phyloP scores from a whole-genome alignment of 768 basidiomycete species.

The Fistulinella prunicolor region DNA sequence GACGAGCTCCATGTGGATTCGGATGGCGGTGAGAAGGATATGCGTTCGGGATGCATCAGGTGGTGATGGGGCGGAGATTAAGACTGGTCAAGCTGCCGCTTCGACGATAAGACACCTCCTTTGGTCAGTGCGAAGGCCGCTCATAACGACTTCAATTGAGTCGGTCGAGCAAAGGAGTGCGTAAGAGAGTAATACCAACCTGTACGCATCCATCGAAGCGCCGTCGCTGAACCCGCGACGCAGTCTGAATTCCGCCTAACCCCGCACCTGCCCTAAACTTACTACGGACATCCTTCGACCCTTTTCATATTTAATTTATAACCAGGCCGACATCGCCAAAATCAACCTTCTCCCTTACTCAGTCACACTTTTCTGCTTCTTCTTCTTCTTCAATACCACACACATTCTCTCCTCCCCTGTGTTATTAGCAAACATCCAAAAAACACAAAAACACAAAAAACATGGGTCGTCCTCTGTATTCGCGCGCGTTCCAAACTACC shows the following conservation, averaged over 20 bases:
- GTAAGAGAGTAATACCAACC: no score
- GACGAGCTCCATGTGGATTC: no score
- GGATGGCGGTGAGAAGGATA: no score
- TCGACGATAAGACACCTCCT: no score
- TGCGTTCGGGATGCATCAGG: no score
- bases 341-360: slow-evolving; percentile 3
- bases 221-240: not conserved
- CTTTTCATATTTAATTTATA: slow-evolving; percentile 21
- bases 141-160: no score
- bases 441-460: slow-evolving; percentile 9
- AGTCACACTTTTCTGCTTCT: not conserved
- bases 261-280: slow-evolving; percentile 36
- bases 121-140: no score
- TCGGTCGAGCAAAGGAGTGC: no score
- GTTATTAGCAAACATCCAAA: slow-evolving; percentile 30
- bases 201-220: no score
- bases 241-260: slow-evolving; percentile 18
- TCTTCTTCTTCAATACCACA: slow-evolving; percentile 11
- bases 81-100: no score
- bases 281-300: slow-evolving; percentile 1
- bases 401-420: no score
- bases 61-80: no score
- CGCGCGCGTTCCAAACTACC: slow-evolving; percentile 36
- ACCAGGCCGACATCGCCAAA: not conserved
- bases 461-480: slow-evolving; percentile 65